Conservation (phyloP, 73 alveolate species). For the Paramecium octaurelia region DNA sequence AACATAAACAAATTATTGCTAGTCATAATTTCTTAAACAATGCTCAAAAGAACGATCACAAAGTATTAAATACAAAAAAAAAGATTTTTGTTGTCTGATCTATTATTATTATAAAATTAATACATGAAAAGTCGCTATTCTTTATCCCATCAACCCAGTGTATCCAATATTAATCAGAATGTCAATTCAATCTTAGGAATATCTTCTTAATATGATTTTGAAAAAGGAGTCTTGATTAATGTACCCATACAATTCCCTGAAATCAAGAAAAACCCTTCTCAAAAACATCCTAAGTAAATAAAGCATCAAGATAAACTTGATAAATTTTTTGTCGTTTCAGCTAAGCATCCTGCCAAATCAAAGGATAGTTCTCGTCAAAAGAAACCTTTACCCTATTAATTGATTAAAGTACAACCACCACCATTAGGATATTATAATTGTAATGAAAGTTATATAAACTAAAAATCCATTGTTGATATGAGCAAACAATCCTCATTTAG, state of each 20-base stretch:
- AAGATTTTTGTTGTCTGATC: conserved; percentile 23
- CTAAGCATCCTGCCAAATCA: background rate
- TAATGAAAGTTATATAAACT: background rate
- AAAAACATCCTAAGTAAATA: background rate
- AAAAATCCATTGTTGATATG: background rate
- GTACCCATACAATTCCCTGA: background rate
- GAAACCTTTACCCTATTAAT: background rate
- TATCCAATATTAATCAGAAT: background rate
- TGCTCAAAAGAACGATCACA: conserved; percentile 1
- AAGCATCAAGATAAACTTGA: background rate
- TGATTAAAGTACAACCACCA: background rate
- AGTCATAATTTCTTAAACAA: background rate
- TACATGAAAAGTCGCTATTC: background rate
- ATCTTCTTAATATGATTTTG: background rate
- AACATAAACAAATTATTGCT: background rate
- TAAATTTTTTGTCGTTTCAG: background rate
- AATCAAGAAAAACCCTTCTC: background rate
- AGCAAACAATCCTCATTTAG: background rate
- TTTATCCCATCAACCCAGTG: background rate
- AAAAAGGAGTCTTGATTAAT: background rate
- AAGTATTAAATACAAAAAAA: conserved; percentile 12
- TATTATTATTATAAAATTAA: background rate
- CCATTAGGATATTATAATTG: background rate
- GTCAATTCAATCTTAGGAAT: background rate
- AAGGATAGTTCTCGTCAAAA: background rate